A percentile compares a stretch with the other conserved stretches of the same genome.
Conservation (phyloP, 306 rosid genomes). For the Cercis canadensis region DNA sequence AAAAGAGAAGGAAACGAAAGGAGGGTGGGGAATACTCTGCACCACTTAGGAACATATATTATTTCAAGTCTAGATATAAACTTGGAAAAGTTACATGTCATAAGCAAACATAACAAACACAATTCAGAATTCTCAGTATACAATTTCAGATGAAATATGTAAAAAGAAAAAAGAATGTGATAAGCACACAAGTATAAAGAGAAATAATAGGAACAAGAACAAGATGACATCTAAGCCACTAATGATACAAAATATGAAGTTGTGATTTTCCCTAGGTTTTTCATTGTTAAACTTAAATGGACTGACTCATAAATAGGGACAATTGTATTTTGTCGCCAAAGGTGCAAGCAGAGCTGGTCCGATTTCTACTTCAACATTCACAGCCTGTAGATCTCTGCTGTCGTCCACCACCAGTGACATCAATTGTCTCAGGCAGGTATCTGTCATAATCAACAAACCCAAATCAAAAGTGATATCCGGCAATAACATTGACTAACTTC, state of each 20-base stretch:
- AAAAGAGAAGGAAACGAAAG: neutral
- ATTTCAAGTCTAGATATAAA: slow-evolving; percentile 8
- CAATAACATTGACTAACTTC: slow-evolving; percentile 6
- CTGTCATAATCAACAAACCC: slow-evolving; percentile 46
- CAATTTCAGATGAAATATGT: slow-evolving; percentile 27
- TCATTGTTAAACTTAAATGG: slow-evolving; percentile 27
- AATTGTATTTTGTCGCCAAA: slow-evolving; percentile 34
- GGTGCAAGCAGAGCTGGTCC: slow-evolving; percentile 33
- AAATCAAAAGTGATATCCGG: slow-evolving; percentile 20
- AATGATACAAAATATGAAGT: slow-evolving; percentile 47
- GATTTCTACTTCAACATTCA: slow-evolving; percentile 62
- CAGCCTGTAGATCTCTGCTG: slow-evolving; percentile 95
- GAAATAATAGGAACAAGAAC: slow-evolving; percentile 28
- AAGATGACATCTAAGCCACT: slow-evolving; percentile 34
- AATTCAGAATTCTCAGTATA: slow-evolving; percentile 23
- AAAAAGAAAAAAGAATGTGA: slow-evolving; percentile 11
- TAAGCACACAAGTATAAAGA: slow-evolving; percentile 34
- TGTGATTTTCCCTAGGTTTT: slow-evolving; percentile 34
- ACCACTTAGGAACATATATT: no score
- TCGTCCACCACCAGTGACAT: slow-evolving; percentile 77
- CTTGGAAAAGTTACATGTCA: slow-evolving; percentile 31
- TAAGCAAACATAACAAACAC: slow-evolving; percentile 22
- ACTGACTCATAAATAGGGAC: slow-evolving; percentile 31
- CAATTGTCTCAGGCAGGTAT: slow-evolving; percentile 89
- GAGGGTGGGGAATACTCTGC: neutral